Conservation (phyloP, 306 rosid species). For the Cercis canadensis region DNA sequence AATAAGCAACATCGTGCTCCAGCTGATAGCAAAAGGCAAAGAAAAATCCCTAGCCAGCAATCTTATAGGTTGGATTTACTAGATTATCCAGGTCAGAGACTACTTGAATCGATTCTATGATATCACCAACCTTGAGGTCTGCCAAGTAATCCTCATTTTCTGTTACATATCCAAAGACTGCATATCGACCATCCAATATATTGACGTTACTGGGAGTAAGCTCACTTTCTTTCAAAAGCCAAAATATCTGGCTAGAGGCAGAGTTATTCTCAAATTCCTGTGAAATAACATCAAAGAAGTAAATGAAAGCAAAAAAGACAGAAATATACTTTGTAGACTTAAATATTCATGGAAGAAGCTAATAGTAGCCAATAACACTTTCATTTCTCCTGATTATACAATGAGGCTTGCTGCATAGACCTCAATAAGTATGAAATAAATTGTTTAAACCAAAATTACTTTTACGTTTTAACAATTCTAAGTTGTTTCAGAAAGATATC, state of each 20-base stretch:
- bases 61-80: conserved; percentile 89
- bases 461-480: background rate
- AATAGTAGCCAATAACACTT: background rate
- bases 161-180: conserved; percentile 88
- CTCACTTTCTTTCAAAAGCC: conserved; percentile 97
- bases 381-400: background rate
- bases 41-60: conserved; percentile 69
- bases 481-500: background rate
- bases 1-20: too few species aligned
- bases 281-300: conserved; percentile 13
- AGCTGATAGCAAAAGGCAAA: conserved; percentile 28
- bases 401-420: background rate
- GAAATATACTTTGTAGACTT: background rate
- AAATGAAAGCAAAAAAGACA: conserved; percentile 1
- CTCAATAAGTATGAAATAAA: conserved; percentile 1
- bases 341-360: conserved; percentile 14
- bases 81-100: conserved; percentile 89
- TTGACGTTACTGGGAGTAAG: conserved; percentile 95
- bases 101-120: conserved; percentile 87
- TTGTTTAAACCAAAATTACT: background rate
- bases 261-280: conserved; percentile 97
- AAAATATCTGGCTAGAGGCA: conserved; percentile 88
- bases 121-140: conserved; percentile 98
- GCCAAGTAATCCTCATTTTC: conserved; percentile 81
- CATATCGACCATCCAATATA: conserved; percentile 90